A percentile compares a stretch with the other conserved stretches of the same genome.
These are phyloP conservation scores for Aspergillus brunneoviolaceus DNA, from an alignment of 2,329 filamentous ascomycete genomes.

Conservation along the genomic window DNA sequence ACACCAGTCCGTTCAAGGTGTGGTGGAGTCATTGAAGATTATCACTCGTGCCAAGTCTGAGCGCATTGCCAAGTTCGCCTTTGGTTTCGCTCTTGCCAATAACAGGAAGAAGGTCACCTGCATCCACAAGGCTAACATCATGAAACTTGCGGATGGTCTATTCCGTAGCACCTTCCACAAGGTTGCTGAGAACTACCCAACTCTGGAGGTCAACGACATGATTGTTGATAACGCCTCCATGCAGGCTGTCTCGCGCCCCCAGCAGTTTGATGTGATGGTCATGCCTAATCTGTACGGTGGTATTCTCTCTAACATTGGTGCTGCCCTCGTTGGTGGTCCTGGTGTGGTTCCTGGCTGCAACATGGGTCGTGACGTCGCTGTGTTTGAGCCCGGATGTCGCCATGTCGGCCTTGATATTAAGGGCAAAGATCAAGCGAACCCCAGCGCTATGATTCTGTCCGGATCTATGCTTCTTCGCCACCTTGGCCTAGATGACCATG, in stretches of 20 bases:
- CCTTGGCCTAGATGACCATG: slow-evolving; percentile 94
- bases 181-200: slow-evolving; percentile 91
- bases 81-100: slow-evolving; percentile 96
- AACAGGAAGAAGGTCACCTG: slow-evolving; percentile 99
- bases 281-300: slow-evolving; percentile 99
- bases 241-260: slow-evolving; percentile 93
- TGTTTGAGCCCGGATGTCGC: slow-evolving; percentile 98
- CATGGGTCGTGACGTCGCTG: slow-evolving; percentile 97
- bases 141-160: slow-evolving; percentile 98
- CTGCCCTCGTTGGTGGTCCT: slow-evolving; percentile 92
- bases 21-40: slow-evolving; percentile 99
- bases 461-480: slow-evolving; percentile 97
- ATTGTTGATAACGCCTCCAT: slow-evolving; percentile 99
- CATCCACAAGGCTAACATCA: slow-evolving; percentile 99
- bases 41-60: slow-evolving; percentile 99
- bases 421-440: slow-evolving; percentile 99
- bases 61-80: slow-evolving; percentile 98
- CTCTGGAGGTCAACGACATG: slow-evolving; percentile 96
- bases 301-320: slow-evolving; percentile 98
- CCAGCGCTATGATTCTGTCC: slow-evolving; percentile 90
- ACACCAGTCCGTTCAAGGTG: slow-evolving; percentile 94
- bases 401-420: slow-evolving; percentile 99
- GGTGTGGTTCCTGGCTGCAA: slow-evolving; percentile 98
- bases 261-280: slow-evolving; percentile 99
- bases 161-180: slow-evolving; percentile 98